Evolutionary conservation across 2,329 filamentous ascomycete genomes (phyloP), one percentile per base, ranked within the genome.

Genomic region (Sclerotinia borealis): DNA sequence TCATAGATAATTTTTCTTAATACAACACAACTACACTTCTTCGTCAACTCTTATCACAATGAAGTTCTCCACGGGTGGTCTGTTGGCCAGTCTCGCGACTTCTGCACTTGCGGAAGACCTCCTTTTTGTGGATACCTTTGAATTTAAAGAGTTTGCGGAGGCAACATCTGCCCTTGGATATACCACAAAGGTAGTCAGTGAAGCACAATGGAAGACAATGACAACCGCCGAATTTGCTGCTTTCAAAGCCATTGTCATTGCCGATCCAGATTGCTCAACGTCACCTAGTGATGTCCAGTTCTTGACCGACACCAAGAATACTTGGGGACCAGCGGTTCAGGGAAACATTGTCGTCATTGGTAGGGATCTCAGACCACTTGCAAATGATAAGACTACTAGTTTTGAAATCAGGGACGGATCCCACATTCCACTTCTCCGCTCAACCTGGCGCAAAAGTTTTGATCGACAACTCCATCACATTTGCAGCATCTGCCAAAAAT

Each of bases 201-300:
- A 72, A 19, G 69, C 64, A 4, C 72, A 78, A 67, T 79, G 76
- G 76, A 67, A 68, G 51, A 64, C 71, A 48, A 75, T 78, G 72
- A 77, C 73, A 9, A 76, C 76, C 2, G 72, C 71, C 41, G 78
- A 80, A 64, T 79, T 79, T 69, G 73, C 77, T 51, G 72, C 74
- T 61, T 80, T 75, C 75, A 79, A 77, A 68, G 78, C 78, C 15
- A 77, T 80, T 58, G 70, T 80, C 60, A 71, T 80, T 43, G 75
- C 76, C 8, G 79, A 80, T 64, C 65, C 65, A 27, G 74, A 76
- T 13, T 69, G 72, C 52, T 76, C 75, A 64, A 72, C 70, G 9
- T 67, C 69, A 56, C 67, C 70, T 17, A 64, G 61, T 58, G 66
- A 68, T 17, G 72, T 79, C 63, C 68, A 73, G 34, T 77, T 79